Conservation (phyloP, 1,284 basidiomycete genomes). For the Exobasidium cylindrosporum region DNA sequence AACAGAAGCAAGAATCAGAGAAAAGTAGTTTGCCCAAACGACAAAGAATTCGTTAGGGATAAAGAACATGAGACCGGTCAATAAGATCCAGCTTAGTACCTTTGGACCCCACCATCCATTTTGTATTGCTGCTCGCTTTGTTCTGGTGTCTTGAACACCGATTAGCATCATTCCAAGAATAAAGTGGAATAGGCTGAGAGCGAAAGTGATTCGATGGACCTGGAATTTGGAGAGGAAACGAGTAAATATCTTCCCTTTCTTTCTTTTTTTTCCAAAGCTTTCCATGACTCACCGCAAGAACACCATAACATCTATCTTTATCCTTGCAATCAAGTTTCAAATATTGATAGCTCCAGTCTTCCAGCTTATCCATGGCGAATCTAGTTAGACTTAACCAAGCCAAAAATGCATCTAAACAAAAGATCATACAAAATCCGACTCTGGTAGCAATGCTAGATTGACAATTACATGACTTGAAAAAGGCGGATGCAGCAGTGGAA, state of each 20-base stretch:
- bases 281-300: constrained; percentile 72
- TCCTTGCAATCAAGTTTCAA: constrained; percentile 95
- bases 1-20: constrained; percentile 82
- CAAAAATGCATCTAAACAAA: constrained; percentile 89
- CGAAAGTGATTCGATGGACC: constrained; percentile 92
- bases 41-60: constrained; percentile 92
- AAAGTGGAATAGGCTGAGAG: constrained; percentile 82
- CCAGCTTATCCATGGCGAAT: constrained; percentile 78
- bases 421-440: constrained; percentile 94
- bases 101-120: constrained; percentile 99
- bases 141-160: constrained; percentile 82
- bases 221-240: constrained; percentile 48
- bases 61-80: constrained; percentile 79
- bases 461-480: constrained; percentile 98
- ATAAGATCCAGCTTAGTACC: constrained; percentile 75
- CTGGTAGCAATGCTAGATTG: constrained; percentile 97
- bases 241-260: background rate
- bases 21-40: constrained; percentile 89
- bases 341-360: constrained; percentile 91
- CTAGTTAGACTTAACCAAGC: constrained; percentile 95
- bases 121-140: constrained; percentile 88
- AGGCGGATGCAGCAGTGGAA: constrained; percentile 86
- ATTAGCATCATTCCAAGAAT: constrained; percentile 76
- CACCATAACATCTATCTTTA: constrained; percentile 85
- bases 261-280: constrained; percentile 19